Evolutionary conservation across 768 basidiomycete species (phyloP).

Genomic region (Macrolepiota fuliginosa): DNA sequence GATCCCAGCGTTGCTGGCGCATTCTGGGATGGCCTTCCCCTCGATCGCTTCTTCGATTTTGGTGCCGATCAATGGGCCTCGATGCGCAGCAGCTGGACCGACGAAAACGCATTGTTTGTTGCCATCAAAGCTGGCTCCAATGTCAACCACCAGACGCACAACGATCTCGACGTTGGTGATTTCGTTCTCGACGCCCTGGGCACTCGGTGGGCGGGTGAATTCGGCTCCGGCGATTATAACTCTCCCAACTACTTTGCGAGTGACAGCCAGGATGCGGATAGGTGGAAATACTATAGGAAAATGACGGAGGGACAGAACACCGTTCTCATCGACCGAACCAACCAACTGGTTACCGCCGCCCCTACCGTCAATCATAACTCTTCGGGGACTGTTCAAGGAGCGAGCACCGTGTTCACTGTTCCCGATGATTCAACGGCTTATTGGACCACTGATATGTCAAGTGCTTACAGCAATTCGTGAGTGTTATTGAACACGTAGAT

Average conservation of each 20-base stretch:
- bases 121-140: slow-evolving; percentile 86
- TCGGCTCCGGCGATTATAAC: slow-evolving; percentile 84
- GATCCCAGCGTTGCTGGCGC: slow-evolving; percentile 79
- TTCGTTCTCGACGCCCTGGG: slow-evolving; percentile 96
- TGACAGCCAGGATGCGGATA: slow-evolving; percentile 62
- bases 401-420: slow-evolving; percentile 73
- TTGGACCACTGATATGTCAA: slow-evolving; percentile 75
- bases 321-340: slow-evolving; percentile 66
- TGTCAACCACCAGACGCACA: slow-evolving; percentile 88
- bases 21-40: slow-evolving; percentile 83
- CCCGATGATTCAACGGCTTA: slow-evolving; percentile 73
- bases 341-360: slow-evolving; percentile 76
- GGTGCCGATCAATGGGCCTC: slow-evolving; percentile 80
- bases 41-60: slow-evolving; percentile 83
- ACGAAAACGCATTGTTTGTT: slow-evolving; percentile 76
- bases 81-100: slow-evolving; percentile 93
- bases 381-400: slow-evolving; percentile 68
- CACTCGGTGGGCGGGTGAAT: slow-evolving; percentile 91
- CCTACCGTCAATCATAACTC: slow-evolving; percentile 55
- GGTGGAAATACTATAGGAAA: slow-evolving; percentile 96
- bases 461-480: slow-evolving; percentile 74
- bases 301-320: slow-evolving; percentile 98
- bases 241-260: slow-evolving; percentile 74
- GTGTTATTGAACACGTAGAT: slow-evolving; percentile 21
- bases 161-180: slow-evolving; percentile 92